phyloP scores from a whole-genome alignment of 2,329 filamentous ascomycete species.

The Fusarium guadeloupense region DNA sequence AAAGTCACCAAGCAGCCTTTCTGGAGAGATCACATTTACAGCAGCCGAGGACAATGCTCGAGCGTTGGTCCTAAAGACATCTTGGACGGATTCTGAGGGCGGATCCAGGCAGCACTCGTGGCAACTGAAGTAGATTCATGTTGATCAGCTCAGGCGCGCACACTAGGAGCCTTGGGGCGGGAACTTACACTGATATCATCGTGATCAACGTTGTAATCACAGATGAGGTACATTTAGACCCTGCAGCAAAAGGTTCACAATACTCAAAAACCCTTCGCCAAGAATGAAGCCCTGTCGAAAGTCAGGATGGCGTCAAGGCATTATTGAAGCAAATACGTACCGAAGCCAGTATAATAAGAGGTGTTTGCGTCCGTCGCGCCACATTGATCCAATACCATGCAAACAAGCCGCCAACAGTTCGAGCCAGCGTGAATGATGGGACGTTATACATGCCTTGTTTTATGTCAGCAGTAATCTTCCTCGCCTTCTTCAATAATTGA shows the following conservation, averaged over 20 bases:
- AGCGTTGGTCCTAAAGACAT: conserved; percentile 70
- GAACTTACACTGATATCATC: neutral
- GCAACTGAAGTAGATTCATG: conserved; percentile 54
- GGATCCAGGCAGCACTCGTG: conserved; percentile 59
- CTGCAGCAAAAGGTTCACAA: conserved; percentile 86
- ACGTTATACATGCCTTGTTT: conserved; percentile 91
- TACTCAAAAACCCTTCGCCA: conserved; percentile 90
- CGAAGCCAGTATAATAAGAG: conserved; percentile 86
- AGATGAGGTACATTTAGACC: conserved; percentile 80
- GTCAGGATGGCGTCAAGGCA: conserved; percentile 12
- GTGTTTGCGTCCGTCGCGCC: conserved; percentile 69
- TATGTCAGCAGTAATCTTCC: conserved; percentile 18
- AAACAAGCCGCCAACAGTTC: conserved; percentile 78
- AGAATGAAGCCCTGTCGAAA: conserved; percentile 79
- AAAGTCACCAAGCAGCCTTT: conserved; percentile 63
- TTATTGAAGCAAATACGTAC: conserved; percentile 51
- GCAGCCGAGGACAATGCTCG: conserved; percentile 76
- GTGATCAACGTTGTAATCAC: conserved; percentile 44
- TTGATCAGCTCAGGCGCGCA: neutral
- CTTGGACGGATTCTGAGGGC: conserved; percentile 64
- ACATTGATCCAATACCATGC: conserved; percentile 79
- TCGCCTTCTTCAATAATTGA: neutral
- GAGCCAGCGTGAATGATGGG: conserved; percentile 91
- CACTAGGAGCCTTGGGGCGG: neutral
- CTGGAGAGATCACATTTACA: conserved; percentile 75